Evolutionary conservation across 2,329 filamentous ascomycete species (phyloP), one percentile per base, ranked within the genome.

Genomic region (Ustulina deusta): DNA sequence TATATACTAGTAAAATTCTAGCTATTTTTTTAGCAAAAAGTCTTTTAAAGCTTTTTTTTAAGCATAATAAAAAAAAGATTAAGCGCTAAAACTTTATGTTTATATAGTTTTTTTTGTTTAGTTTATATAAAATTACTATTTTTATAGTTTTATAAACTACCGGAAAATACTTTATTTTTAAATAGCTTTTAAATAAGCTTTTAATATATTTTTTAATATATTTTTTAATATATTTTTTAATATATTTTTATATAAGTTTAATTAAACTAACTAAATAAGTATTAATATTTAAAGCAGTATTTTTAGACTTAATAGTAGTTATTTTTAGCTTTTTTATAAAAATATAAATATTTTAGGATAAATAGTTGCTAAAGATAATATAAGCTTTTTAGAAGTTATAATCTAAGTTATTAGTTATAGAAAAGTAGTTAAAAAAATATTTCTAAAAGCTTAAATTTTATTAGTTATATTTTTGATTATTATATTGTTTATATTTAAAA

Each of bases 51-150:
- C 42, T 22, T 46, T 46, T 46, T 11, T 20, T 46, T 20, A 46
- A 3, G 9, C 9, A 46, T n/a, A 46, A 46, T 3, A 46, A 46
- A 20, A 46, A 46, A 46, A 46, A 46, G 2, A 46, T 46, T 11
- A 46, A 22, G 4, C n/a, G n/a, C 9, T 46, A 46, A 20, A 46
- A 46, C n/a, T 46, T 46, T 20, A 46, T 20, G 20, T 46, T 46
- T 20, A 46, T 46, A 46, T 20, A 46, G 42, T 46, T 46, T 46
- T 46, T 46, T 46, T 46, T 46, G n/a, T 46, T 46, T 46, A 20
- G n/a, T 22, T 46, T 46, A 5, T 22, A 46, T 20, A 46, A 46
- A 20, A 46, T 46, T 17, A 46, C 9, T 20, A 46, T 20, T 46
- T 46, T 46, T 46, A 20, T 46, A 20, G n/a, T 46, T 46, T 46